phyloP scores from a whole-genome alignment of 306 rosid species.

The Vigna trinervia region DNA sequence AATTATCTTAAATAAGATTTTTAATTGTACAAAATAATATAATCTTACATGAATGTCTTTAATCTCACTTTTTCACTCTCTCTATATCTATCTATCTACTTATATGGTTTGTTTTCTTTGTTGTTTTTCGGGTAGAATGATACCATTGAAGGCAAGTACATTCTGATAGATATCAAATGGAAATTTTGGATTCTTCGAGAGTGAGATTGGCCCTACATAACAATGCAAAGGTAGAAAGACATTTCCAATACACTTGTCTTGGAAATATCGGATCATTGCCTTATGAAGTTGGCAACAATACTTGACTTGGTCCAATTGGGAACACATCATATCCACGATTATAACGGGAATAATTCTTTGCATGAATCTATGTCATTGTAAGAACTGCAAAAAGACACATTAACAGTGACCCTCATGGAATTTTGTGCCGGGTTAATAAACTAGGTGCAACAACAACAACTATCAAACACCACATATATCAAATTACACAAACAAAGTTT shows the following conservation, averaged over 20 bases:
- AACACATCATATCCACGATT: constrained; percentile 34
- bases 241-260: constrained; percentile 31
- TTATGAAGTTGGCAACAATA: constrained; percentile 23
- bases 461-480: constrained; percentile 43
- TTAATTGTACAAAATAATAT: background rate
- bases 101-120: too few species aligned
- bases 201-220: constrained; percentile 43
- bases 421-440: constrained; percentile 17
- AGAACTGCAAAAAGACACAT: constrained; percentile 48
- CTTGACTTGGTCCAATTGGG: constrained; percentile 21
- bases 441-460: constrained; percentile 30
- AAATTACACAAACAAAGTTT: constrained; percentile 46
- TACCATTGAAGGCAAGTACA: constrained; percentile 14
- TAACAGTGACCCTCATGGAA: constrained; percentile 22
- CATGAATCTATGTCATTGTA: constrained; percentile 12
- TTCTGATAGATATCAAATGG: background rate
- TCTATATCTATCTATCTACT: too few species aligned
- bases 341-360: constrained; percentile 46
- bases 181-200: background rate
- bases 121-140: constrained; percentile 21
- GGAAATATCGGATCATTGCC: constrained; percentile 41
- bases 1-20: background rate
- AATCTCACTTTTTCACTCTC: too few species aligned
- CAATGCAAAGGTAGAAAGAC: constrained; percentile 45
- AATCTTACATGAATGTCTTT: too few species aligned